A percentile compares a stretch with the other conserved stretches of the same genome.
These are phyloP conservation scores for Paracoccidioides brasiliensis DNA, from an alignment of 2,329 filamentous ascomycete genomes.

Conservation along the genomic window DNA sequence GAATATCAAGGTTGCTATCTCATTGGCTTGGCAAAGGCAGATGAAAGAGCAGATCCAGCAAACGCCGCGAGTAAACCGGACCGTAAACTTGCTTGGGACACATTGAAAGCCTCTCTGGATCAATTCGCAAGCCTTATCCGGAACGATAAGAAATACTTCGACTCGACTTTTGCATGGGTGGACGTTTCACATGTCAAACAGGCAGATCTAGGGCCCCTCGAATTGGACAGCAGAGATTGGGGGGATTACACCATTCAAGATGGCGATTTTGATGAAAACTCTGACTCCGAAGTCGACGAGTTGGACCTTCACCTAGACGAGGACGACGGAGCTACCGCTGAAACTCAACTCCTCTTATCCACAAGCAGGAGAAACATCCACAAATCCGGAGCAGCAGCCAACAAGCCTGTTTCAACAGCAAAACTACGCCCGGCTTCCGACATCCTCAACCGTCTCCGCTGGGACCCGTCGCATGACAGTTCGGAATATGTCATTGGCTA, in stretches of 20 bases:
- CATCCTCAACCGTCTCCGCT: conserved; percentile 37
- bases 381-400: neutral
- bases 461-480: conserved; percentile 35
- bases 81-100: conserved; percentile 29
- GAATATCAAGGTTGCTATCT: conserved; percentile 52
- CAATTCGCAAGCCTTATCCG: conserved; percentile 24
- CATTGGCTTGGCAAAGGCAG: conserved; percentile 37
- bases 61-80: conserved; percentile 22
- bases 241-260: conserved; percentile 4
- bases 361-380: neutral
- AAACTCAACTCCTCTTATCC: neutral
- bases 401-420: neutral
- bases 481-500: conserved; percentile 41
- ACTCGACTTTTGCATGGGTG: conserved; percentile 23
- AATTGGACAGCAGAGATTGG: conserved; percentile 11
- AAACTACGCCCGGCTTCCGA: conserved; percentile 23
- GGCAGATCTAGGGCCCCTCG: conserved; percentile 9
- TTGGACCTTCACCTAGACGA: conserved; percentile 4
- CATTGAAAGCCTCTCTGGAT: conserved; percentile 28
- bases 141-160: conserved; percentile 24
- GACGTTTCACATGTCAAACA: conserved; percentile 20
- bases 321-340: neutral
- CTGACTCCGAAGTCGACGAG: conserved; percentile 7
- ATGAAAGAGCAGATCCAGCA: neutral
- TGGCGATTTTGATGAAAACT: neutral